These are phyloP conservation scores for Geotrichum fermentans DNA, from an alignment of 1,139 yeast species.

Conservation along the genomic window DNA sequence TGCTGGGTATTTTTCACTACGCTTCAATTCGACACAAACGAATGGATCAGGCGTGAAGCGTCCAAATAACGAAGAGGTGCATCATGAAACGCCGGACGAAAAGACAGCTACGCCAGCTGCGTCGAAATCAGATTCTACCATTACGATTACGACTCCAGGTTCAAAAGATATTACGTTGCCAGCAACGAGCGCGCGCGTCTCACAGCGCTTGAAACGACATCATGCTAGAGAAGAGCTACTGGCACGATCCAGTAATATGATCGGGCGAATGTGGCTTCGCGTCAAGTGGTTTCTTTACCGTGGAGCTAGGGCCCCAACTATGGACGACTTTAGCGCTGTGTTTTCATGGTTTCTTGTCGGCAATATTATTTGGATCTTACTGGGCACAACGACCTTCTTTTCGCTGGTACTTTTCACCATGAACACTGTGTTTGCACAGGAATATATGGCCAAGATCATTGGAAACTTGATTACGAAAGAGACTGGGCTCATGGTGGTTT, in stretches of 20 bases:
- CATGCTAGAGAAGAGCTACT: conserved; percentile 49
- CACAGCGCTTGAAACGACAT: conserved; percentile 16
- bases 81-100: too few species aligned
- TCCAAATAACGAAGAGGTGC: too few species aligned
- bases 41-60: too few species aligned
- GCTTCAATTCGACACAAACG: too few species aligned
- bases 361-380: conserved; percentile 66
- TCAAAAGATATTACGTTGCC: conserved; percentile 14
- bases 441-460: conserved; percentile 70
- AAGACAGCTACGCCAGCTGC: not conserved
- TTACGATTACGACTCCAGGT: conserved; percentile 16
- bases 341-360: conserved; percentile 90
- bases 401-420: conserved; percentile 71
- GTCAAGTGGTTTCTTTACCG: conserved; percentile 65
- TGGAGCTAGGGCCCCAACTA: conserved; percentile 67
- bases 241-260: conserved; percentile 47
- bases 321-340: conserved; percentile 84
- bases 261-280: conserved; percentile 52
- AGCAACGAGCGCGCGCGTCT: conserved; percentile 14
- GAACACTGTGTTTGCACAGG: conserved; percentile 88
- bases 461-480: conserved; percentile 83
- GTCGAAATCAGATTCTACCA: conserved; percentile 3
- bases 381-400: conserved; percentile 87
- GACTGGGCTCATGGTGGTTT: conserved; percentile 79
- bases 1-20: too few species aligned